Evolutionary conservation across 108 stramenopile species (phyloP).

Genomic region (Cyclotella choctawhatcheeana): DNA sequence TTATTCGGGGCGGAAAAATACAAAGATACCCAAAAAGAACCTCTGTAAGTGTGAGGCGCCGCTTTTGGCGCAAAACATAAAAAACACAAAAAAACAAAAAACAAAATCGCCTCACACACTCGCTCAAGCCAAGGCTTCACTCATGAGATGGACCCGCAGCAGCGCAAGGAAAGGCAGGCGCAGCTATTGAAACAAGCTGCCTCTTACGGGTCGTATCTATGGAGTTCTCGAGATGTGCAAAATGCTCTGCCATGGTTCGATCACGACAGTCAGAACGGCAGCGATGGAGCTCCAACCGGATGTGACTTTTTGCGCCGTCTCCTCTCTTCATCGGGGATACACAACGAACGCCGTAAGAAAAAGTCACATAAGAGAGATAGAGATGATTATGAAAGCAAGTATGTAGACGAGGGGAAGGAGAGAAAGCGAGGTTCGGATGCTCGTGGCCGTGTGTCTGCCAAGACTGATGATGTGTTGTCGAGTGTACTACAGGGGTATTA

Average conservation of each 20-base stretch:
- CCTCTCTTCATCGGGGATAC: constrained; percentile 29
- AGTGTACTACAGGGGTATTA: constrained; percentile 42
- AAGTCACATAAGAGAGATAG: not conserved
- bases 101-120: too few relatives aligned
- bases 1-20: too few relatives aligned
- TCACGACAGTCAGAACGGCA: not conserved
- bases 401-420: not conserved
- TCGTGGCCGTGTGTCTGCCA: not conserved
- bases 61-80: too few relatives aligned
- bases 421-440: not conserved
- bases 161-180: not conserved
- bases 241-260: constrained; percentile 50
- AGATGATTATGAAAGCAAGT: not conserved
- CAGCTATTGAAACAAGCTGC: constrained; percentile 21
- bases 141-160: not conserved
- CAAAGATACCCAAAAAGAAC: too few relatives aligned
- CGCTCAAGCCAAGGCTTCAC: not conserved
- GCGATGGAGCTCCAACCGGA: not conserved
- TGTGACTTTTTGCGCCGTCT: constrained; percentile 38
- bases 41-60: too few relatives aligned
- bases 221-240: constrained; percentile 36
- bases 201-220: constrained; percentile 50
- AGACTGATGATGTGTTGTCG: constrained; percentile 10
- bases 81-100: too few relatives aligned
- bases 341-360: constrained; percentile 7